Base-by-base conservation (phyloP, 768 basidiomycete species). In the Serendipita vermifera region DNA sequence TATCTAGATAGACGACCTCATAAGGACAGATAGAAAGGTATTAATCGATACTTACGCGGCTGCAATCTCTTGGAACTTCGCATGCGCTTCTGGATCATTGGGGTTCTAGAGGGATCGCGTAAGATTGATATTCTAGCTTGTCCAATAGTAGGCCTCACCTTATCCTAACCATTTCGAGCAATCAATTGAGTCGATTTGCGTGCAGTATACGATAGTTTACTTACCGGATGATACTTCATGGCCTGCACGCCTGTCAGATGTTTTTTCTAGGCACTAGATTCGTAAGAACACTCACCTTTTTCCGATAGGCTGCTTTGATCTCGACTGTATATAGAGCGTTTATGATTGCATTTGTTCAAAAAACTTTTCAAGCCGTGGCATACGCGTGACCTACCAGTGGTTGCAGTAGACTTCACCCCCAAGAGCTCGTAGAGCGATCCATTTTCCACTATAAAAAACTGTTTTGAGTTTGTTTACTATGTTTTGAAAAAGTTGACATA, bases 251-350 rank as follows among this genome's bases (percentile, higher is more conserved):
- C 31, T n/a, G 33, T 22, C 24, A 48, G 31, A 33, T 26, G 17
- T 35, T 17, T 35, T 15, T 41, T 27, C 39, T 27, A 31, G 38
- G 38, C 11, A 5, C 48, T 27, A 24, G 29, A 13, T 14, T 20
- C 32, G 39, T 41, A 53, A 56, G 60, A n/a, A 13, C 5, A 62
- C 71, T 54, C 55, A 88, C 90, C 81, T 92, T 93, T 72, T 80
- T 86, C 67, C 85, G 83, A 67, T 97, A 97, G 14, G 92, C 92
- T 65, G 87, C 88, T 71, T 92, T 93, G 63, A 97, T 89, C 60
- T 97, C 89, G 61, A 75, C 87, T 85, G 60, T 33, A 48, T 15
- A 56, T 59, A 55, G 22, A 20, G 13, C 7, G 51, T 14, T 13
- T 32, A 31, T 35, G 7, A 27, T 41, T 48, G 11, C 24, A 29